Percentiles rank a stretch among this genome's conserved stretches.
phyloP scores from a whole-genome alignment of 164 flowering plant species.

The Brasenia schreberi region DNA sequence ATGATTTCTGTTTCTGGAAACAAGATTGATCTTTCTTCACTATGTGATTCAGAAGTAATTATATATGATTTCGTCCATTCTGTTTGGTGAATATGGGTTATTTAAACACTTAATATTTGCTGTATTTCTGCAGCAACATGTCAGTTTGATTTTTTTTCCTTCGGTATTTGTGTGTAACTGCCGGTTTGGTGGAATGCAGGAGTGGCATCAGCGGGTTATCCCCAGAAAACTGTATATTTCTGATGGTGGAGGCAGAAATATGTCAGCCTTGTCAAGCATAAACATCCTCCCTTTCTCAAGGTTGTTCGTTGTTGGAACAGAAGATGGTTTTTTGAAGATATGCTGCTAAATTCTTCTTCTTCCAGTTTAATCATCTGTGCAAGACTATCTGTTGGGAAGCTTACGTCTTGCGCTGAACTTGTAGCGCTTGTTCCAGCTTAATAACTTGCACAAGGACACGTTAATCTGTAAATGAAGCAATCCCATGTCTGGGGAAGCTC shows the following conservation, averaged over 20 bases:
- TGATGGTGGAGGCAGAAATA: conserved; percentile 48
- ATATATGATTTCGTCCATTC: not conserved
- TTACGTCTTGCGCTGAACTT: not conserved
- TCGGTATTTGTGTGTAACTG: not conserved
- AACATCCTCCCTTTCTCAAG: conserved; percentile 77
- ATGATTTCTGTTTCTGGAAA: conserved; percentile 73
- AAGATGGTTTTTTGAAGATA: conserved; percentile 80
- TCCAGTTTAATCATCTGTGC: not conserved
- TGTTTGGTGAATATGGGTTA: not conserved
- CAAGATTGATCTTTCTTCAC: conserved; percentile 76
- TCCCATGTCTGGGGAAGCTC: not conserved
- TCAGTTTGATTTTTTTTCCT: not conserved
- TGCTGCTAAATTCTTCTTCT: conserved; percentile 32
- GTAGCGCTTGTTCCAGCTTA: not conserved
- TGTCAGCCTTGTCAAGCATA: conserved; percentile 64
- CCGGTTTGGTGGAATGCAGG: conserved; percentile 19
- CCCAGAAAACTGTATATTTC: conserved; percentile 57
- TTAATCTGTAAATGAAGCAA: not conserved
- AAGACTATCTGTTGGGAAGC: not conserved
- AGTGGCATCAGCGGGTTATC: conserved; percentile 35
- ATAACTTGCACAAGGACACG: not conserved
- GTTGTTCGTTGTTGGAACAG: conserved; percentile 81
- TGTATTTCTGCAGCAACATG: not conserved
- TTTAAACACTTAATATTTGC: not conserved
- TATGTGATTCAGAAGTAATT: conserved; percentile 65